Evolutionary conservation across 2,329 filamentous ascomycete genomes (phyloP).

Genomic region (Trichoderma sp.): DNA sequence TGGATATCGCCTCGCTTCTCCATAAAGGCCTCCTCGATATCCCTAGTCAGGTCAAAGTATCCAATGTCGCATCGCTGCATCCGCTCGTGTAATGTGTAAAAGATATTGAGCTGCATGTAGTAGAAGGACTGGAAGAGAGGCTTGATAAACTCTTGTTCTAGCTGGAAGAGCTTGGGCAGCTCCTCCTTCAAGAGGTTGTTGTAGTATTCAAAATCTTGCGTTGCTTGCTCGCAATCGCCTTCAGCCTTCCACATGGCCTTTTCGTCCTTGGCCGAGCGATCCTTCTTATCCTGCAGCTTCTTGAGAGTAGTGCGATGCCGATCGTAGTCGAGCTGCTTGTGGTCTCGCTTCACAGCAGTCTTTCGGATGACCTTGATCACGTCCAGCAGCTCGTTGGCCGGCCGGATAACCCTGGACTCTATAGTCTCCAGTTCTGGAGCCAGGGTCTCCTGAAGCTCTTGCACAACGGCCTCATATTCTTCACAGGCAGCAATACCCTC

Average conservation of each 20-base stretch:
- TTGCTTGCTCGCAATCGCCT: constrained; percentile 83
- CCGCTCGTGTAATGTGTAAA: constrained; percentile 95
- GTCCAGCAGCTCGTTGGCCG: constrained; percentile 87
- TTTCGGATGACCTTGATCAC: constrained; percentile 96
- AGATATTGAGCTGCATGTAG: constrained; percentile 99
- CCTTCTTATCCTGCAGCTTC: constrained; percentile 97
- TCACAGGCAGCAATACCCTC: constrained; percentile 95
- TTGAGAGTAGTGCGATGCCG: constrained; percentile 79
- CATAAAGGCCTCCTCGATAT: constrained; percentile 88
- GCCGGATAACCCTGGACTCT: constrained; percentile 82
- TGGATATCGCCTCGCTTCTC: constrained; percentile 86
- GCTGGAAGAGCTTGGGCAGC: constrained; percentile 81
- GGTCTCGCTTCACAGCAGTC: constrained; percentile 81
- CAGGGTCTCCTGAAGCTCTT: constrained; percentile 83
- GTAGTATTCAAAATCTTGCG: constrained; percentile 96
- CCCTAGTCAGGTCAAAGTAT: constrained; percentile 89
- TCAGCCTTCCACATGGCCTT: constrained; percentile 97
- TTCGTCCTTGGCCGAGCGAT: constrained; percentile 92
- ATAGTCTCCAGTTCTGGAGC: constrained; percentile 97
- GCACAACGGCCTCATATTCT: constrained; percentile 89
- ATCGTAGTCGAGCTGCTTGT: constrained; percentile 97
- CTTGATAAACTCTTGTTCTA: constrained; percentile 93
- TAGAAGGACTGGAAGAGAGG: constrained; percentile 99
- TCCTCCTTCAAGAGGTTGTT: constrained; percentile 97
- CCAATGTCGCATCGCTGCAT: constrained; percentile 98